Evolutionary conservation across 495 filamentous ascomycete species (phyloP), one percentile per base, ranked within the genome.

Genomic region (Aspergillus taichungensis): DNA sequence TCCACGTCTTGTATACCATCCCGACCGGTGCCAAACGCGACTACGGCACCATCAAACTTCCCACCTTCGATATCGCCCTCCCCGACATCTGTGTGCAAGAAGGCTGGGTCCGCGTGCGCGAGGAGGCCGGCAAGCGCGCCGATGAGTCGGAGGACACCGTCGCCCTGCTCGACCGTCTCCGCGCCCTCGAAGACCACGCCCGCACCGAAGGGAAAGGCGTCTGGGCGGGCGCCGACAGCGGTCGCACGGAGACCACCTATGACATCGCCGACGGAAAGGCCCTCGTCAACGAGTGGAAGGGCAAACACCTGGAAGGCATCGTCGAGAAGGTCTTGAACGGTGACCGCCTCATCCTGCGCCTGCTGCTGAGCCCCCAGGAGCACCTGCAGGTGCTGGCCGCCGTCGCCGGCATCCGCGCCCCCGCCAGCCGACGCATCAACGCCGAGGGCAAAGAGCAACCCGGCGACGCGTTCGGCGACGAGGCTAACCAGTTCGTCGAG

Each of bases 261-360:
- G 92, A 95, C 54, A 59, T 91, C 10, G 73, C 78, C 27, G 77
- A 87, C 49, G 69, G 83, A 9, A 78, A 88, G 55, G 66, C 61
- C 8, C 84, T 96, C 59, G 69, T 88, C 8, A 78, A 85, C 30
- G 67, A 83, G 51, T 84, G 79, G 67, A 92, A 90, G 70, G 84
- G 82, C 40, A 78, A 88, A 62, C 68, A 73, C 7, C 65, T 97
- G 11, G 80, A 94, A 53, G 86, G 77, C 43, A 80, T 87, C 34
- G 76, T 97, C 37, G 94, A 99, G 74, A 80, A 84, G 51, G 87
- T 97, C 36, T 70, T 97, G 47, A 88, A 79, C 51, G 94, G 90
- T 42, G 94, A 99, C 60, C 84, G 91, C 36, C 66, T 95, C 48
- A 81, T 94, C 43, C 69, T 90, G n/a, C 83, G 94, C 37, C 70